These are phyloP conservation scores for Wickerhamiella azyma DNA, from an alignment of 805 yeast species.

Conservation along the genomic window DNA sequence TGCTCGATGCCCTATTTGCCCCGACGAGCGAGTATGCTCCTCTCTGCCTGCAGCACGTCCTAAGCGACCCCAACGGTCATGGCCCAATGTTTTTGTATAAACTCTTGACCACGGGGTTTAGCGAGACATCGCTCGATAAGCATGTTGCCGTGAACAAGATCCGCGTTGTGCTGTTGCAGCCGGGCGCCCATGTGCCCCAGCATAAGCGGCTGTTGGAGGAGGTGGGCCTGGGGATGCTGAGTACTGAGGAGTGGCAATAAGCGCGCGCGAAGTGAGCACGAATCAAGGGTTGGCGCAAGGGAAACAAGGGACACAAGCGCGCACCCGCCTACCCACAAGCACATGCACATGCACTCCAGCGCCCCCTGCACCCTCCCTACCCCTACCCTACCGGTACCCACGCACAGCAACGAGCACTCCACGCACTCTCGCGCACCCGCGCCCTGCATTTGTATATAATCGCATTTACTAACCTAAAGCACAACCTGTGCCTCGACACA, in stretches of 20 bases:
- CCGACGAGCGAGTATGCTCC: constrained; percentile 28
- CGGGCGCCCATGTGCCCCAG: constrained; percentile 37
- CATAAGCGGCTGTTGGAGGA: constrained; percentile 84
- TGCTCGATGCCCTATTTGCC: constrained; percentile 50
- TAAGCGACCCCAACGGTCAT: constrained; percentile 47
- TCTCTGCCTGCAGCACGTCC: constrained; percentile 39
- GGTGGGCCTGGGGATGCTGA: constrained; percentile 44
- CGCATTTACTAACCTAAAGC: constrained; percentile 24
- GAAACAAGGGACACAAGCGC: too few species aligned
- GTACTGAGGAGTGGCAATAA: constrained; percentile 1
- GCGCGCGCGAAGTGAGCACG: background rate
- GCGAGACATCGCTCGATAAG: constrained; percentile 39
- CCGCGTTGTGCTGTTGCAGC: constrained; percentile 46
- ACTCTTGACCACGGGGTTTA: constrained; percentile 55
- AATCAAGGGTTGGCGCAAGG: too few species aligned
- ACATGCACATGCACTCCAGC: too few species aligned
- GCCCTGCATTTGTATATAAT: background rate
- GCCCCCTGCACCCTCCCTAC: too few species aligned
- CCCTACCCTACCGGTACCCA: too few species aligned
- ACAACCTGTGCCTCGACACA: constrained; percentile 46
- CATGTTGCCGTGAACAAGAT: constrained; percentile 48
- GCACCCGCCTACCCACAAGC: too few species aligned
- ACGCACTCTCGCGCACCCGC: too few species aligned
- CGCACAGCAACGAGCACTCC: too few species aligned
- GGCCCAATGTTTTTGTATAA: constrained; percentile 73